Base-by-base conservation (phyloP, 2,329 filamentous ascomycete species). In the Fusarium transvaalense region DNA sequence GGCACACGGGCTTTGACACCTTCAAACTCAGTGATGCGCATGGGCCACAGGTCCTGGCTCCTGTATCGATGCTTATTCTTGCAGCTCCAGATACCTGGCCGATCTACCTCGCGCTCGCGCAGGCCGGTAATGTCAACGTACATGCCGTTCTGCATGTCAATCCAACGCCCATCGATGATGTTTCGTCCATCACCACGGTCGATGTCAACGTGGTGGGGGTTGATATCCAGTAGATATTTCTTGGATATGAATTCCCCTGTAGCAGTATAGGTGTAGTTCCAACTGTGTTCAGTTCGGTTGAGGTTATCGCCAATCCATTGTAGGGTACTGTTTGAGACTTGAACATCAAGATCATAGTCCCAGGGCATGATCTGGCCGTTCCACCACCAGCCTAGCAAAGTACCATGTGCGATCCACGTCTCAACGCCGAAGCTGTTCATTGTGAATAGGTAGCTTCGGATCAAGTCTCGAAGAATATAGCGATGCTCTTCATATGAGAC, bases 341-440 rank as follows among this genome's bases (percentile, higher is more conserved):
- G 93, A 1, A 92, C 92, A 78, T 97, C 93, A 45, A 96, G 82
- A 77, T 97, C 93, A 82, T 89, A 92, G 78, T 96, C 92, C 92
- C 92, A 94, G 1, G 92, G 92, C 81, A 94, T 88, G 75, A 92
- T 89, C 79, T 88, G 80, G 41, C 83, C 86, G 76, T 93, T 95
- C 93, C 93, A 97, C 91, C 92, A 96, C 93, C 93, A 97, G 14
- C 92, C 93, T 23, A 97, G 82, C 50, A 96, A 81, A 6, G 92
- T 94, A 48, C 93, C 93, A 78, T 97, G 93, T 38, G 93, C 92
- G 61, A 97, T 88, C 93, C 93, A 96, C 1, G 93, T 95, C 79
- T 95, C 92, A 65, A 93, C 80, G 9, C 88, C 86, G 55, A 90
- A 83, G 19, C 86, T 82, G 43, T 83, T 81, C 77, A 92, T 91